Percentiles rank a stretch among this genome's conserved stretches.
Evolutionary conservation across 176 grass and related monocot genomes (phyloP).

Genomic region (Elymus sibiricus): DNA sequence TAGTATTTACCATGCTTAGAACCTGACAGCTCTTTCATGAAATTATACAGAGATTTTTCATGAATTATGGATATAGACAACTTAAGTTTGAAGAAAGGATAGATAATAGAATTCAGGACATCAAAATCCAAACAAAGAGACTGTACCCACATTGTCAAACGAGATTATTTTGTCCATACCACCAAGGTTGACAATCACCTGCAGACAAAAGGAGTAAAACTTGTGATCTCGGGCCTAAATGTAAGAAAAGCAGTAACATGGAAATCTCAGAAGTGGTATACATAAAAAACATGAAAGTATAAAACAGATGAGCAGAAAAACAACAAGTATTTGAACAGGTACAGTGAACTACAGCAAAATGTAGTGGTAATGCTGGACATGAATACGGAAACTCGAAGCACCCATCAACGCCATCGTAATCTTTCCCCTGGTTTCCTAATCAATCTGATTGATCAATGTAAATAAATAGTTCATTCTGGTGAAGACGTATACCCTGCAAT

Average conservation of each 20-base stretch:
- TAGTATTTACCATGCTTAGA: slow-evolving; percentile 42
- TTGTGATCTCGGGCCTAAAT: slow-evolving; percentile 19
- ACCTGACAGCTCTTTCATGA: slow-evolving; percentile 16
- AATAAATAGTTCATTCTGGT: neutral
- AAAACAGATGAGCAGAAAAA: neutral
- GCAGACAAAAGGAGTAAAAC: slow-evolving; percentile 15
- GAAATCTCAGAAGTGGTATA: neutral
- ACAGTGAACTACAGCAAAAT: neutral
- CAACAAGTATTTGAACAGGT: neutral
- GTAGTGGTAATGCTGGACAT: neutral
- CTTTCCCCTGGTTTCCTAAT: neutral
- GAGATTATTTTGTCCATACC: slow-evolving; percentile 85
- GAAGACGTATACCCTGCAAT: slow-evolving; percentile 6
- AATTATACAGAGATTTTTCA: neutral
- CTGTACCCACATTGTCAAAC: slow-evolving; percentile 73
- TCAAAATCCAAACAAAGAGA: slow-evolving; percentile 31
- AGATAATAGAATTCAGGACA: slow-evolving; percentile 12
- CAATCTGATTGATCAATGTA: slow-evolving; percentile 8
- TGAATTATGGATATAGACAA: neutral
- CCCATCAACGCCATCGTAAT: neutral
- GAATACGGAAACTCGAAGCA: neutral
- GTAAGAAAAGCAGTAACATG: neutral
- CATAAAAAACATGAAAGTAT: neutral
- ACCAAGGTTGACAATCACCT: slow-evolving; percentile 79
- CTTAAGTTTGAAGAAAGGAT: slow-evolving; percentile 6